Evolutionary conservation across 768 basidiomycete genomes (phyloP).

Genomic region (Hydnomerulius pinastri): DNA sequence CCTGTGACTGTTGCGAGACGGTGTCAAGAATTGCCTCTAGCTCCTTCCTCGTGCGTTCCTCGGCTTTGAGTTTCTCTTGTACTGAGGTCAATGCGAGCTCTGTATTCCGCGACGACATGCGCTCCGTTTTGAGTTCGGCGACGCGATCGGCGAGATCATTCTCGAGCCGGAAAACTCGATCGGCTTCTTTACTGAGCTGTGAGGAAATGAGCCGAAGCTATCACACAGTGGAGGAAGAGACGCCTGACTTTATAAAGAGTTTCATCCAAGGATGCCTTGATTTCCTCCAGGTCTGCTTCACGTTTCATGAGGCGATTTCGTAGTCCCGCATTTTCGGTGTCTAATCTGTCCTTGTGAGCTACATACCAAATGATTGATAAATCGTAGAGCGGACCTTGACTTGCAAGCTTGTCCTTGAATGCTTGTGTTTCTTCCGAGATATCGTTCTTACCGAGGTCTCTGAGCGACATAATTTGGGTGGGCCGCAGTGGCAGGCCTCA

Average conservation of each 20-base stretch:
- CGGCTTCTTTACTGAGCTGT: slow-evolving; percentile 59
- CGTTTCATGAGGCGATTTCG: slow-evolving; percentile 37
- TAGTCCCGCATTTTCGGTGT: slow-evolving; percentile 37
- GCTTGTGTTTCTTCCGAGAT: slow-evolving; percentile 39
- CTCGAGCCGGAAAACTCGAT: slow-evolving; percentile 58
- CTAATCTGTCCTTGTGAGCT: slow-evolving; percentile 23
- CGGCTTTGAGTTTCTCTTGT: slow-evolving; percentile 51
- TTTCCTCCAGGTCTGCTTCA: slow-evolving; percentile 37
- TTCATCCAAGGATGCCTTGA: slow-evolving; percentile 36
- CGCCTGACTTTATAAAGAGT: slow-evolving; percentile 37
- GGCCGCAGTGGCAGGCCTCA: slow-evolving; percentile 4
- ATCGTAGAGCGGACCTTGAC: slow-evolving; percentile 33
- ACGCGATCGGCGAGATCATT: slow-evolving; percentile 46
- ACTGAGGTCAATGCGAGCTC: slow-evolving; percentile 48
- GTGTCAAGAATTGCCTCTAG: slow-evolving; percentile 58
- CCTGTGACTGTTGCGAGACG: slow-evolving; percentile 54
- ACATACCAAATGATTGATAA: neutral
- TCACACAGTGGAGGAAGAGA: neutral
- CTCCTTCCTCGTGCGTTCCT: slow-evolving; percentile 51
- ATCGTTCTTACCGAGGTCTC: slow-evolving; percentile 41
- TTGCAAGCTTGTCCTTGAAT: slow-evolving; percentile 38
- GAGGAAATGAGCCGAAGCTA: slow-evolving; percentile 8
- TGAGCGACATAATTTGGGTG: slow-evolving; percentile 36
- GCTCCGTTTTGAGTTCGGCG: slow-evolving; percentile 61
- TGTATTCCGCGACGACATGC: slow-evolving; percentile 51